Percentiles rank a stretch among this genome's conserved stretches.
Evolutionary conservation across 139 green algal species (phyloP).

Genomic region (Marvania coccoides): DNA sequence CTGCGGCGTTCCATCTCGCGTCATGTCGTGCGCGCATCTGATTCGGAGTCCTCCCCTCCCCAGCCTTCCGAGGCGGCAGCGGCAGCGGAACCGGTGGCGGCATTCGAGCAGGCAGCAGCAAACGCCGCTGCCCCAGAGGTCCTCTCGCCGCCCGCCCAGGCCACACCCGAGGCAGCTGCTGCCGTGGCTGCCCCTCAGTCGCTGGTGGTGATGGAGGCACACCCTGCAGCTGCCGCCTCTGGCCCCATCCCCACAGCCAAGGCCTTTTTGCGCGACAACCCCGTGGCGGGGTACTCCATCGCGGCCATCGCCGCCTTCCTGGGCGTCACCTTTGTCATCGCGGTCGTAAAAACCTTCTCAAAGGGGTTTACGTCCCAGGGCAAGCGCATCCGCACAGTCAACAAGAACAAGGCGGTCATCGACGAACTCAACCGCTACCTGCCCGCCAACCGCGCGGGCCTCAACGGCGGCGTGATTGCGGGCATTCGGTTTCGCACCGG

Average conservation of each 20-base stretch:
- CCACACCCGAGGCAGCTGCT: no score
- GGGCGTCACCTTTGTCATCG: constrained; percentile 39
- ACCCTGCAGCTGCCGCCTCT: neutral
- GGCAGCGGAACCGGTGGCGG: neutral
- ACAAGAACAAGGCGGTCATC: constrained; percentile 64
- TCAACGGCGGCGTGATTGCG: constrained; percentile 39
- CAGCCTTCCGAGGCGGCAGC: no score
- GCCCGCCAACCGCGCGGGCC: constrained; percentile 42
- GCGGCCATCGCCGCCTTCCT: constrained; percentile 26
- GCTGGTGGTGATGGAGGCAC: no score
- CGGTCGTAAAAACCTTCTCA: constrained; percentile 26
- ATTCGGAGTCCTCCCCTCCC: no score
- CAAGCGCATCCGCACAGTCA: constrained; percentile 54
- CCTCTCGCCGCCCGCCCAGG: no score
- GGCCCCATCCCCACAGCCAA: neutral
- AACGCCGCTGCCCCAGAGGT: no score
- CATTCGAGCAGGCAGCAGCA: neutral
- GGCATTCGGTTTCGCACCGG: constrained; percentile 21
- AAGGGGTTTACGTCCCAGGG: constrained; percentile 35
- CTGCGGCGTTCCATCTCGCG: no score
- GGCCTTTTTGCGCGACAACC: neutral
- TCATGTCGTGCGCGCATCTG: no score
- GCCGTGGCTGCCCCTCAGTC: no score
- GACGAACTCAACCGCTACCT: constrained; percentile 68
- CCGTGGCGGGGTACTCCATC: neutral